These are phyloP conservation scores for Triticum turgidum DNA, from an alignment of 176 grass and related monocot species.

Conservation along the genomic window DNA sequence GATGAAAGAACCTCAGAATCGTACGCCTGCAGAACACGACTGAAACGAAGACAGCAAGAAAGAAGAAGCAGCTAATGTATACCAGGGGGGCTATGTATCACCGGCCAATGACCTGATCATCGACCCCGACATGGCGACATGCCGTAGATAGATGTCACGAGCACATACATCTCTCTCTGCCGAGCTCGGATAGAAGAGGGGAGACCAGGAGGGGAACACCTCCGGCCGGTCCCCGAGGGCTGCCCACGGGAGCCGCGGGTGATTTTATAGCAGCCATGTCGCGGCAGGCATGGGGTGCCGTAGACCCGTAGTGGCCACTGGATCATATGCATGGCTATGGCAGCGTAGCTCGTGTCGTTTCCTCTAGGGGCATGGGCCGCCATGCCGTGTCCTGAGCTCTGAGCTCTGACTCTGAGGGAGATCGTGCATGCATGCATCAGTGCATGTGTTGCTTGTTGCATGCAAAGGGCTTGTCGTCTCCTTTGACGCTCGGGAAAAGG, in stretches of 20 bases:
- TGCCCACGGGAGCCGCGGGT: neutral
- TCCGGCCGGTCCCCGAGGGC: constrained; percentile 29
- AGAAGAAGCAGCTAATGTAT: neutral
- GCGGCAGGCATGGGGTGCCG: neutral
- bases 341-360: constrained; percentile 9
- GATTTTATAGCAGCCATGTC: constrained; percentile 40
- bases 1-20: neutral
- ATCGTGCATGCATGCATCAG: constrained; percentile 18
- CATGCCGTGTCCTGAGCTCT: constrained; percentile 31
- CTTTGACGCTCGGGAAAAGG: constrained; percentile 19
- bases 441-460: neutral
- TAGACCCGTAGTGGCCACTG: neutral
- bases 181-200: constrained; percentile 33
- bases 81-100: neutral
- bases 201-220: constrained; percentile 30
- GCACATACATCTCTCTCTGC: neutral
- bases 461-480: constrained; percentile 48
- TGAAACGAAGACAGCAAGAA: neutral
- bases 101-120: neutral
- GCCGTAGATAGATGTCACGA: neutral
- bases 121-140: neutral
- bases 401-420: constrained; percentile 23
- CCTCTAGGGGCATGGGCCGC: constrained; percentile 37
- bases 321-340: neutral
- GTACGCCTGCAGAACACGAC: neutral